Percentiles rank a stretch among this genome's conserved stretches.
These are phyloP conservation scores for Penicillium samsonianum DNA, from an alignment of 495 filamentous ascomycete genomes.

Conservation along the genomic window DNA sequence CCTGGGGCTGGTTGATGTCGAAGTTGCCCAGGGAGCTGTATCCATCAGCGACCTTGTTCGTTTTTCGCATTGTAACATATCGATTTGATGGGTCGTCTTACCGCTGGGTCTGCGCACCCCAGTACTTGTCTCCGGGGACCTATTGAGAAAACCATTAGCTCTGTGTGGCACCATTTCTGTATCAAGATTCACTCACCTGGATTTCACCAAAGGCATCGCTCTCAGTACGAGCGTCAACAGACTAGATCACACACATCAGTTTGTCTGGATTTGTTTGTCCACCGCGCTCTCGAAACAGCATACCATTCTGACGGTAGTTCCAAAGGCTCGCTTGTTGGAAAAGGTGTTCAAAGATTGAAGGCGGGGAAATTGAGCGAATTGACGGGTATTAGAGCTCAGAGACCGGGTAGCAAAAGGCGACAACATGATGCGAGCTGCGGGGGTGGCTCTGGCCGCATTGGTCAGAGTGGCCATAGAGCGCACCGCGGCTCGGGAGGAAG, in stretches of 20 bases:
- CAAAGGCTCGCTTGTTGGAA: constrained; percentile 44
- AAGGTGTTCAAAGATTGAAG: constrained; percentile 42
- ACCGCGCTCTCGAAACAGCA: constrained; percentile 7
- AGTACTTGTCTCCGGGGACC: constrained; percentile 93
- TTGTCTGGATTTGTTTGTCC: constrained; percentile 8
- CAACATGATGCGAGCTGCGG: constrained; percentile 40
- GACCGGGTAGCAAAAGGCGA: constrained; percentile 34
- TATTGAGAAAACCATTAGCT: constrained; percentile 39
- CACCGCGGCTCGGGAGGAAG: constrained; percentile 47
- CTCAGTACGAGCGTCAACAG: constrained; percentile 65
- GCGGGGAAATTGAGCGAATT: constrained; percentile 42
- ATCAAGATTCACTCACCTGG: constrained; percentile 42
- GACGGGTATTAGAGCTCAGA: constrained; percentile 41
- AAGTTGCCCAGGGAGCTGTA: constrained; percentile 88
- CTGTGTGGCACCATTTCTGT: constrained; percentile 1
- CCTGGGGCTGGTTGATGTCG: constrained; percentile 97
- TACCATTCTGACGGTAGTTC: constrained; percentile 50
- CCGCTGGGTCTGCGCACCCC: constrained; percentile 98
- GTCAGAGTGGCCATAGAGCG: constrained; percentile 46
- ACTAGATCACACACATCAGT: constrained; percentile 32
- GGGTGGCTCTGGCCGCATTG: constrained; percentile 44
- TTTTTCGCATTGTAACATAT: constrained; percentile 1
- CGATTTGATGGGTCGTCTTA: constrained; percentile 36
- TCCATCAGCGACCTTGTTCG: constrained; percentile 17
- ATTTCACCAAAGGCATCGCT: constrained; percentile 98